Base-by-base conservation (phyloP, 2,329 filamentous ascomycete genomes). In the Diaporthe nobilis region DNA sequence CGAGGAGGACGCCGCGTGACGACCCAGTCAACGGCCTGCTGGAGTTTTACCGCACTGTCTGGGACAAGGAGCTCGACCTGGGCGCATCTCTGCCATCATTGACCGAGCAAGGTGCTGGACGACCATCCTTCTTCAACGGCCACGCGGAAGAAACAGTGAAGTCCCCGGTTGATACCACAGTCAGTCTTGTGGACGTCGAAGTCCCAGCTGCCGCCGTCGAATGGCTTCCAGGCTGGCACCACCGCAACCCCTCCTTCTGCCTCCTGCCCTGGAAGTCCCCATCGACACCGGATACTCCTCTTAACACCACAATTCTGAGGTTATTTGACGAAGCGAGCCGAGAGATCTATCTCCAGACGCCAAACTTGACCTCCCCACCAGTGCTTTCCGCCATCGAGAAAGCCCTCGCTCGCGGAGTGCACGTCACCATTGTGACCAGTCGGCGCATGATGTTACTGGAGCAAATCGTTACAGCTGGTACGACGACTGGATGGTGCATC, bases 401-500 rank as follows among this genome's bases (percentile, higher is more conserved):
- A 0, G 93, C 93, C 0, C 84, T 96, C 0, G 79, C 84, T 4
- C 88, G 94, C 1, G 94, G 94, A 1, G 89, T 97, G 15, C 83
- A 93, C 72, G 90, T 97, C 1, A 86, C 86, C 10, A 88, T 96
- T 58, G 86, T 94, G 9, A 95, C 94, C 0, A 92, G 91, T 78
- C 88, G 88, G 75, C 86, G 87, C 20, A 92, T 96, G 87, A 96
- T 95, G 94, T 81, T 94, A 22, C 84, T 94, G 42, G 95, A 97
- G 84, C 95, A 97, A 82, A 85, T 97, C n/a, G 86, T 95, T 34
- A 97, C 94, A 0, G 92, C 94, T 0, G 93, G 93, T 0, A 95
- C 93, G 0, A 94, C 92, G 0, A 96, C 94, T 0, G 87, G 90
- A 0, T 86, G 90, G 77, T 94, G 92, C 77, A 80, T 97, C 6